Evolutionary conservation across 140 eudicot species (phyloP).

Genomic region (Cichorium intybus): DNA sequence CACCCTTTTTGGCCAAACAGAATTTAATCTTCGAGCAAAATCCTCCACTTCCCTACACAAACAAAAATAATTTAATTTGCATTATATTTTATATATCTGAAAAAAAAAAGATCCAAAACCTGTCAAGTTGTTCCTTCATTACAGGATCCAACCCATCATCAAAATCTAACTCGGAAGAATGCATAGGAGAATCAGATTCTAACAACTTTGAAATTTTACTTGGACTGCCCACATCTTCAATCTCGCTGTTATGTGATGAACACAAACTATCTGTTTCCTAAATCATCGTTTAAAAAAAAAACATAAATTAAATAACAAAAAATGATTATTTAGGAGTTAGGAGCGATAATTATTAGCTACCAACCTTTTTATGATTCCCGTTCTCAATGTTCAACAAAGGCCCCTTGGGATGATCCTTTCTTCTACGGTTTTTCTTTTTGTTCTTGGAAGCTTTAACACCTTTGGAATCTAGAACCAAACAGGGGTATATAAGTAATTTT

Average conservation of each 20-base stretch:
- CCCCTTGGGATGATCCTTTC: constrained; percentile 39
- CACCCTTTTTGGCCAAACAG: constrained; percentile 70
- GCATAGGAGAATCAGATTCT: constrained; percentile 27
- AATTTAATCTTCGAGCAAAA: constrained; percentile 72
- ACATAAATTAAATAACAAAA: not conserved
- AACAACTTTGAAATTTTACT: constrained; percentile 26
- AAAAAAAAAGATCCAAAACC: constrained; percentile 34
- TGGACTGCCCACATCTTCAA: constrained; percentile 28
- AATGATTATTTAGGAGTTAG: not conserved
- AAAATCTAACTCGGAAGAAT: constrained; percentile 40
- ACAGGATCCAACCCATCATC: constrained; percentile 85
- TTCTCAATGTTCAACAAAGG: constrained; percentile 27
- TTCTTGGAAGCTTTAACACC: constrained; percentile 43
- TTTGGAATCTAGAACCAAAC: constrained; percentile 47
- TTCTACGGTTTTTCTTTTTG: constrained; percentile 57
- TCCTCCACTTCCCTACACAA: constrained; percentile 79
- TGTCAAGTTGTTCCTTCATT: constrained; percentile 72
- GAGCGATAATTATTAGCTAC: not conserved
- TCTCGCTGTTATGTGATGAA: constrained; percentile 40
- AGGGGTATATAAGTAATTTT: not conserved
- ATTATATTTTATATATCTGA: too few species aligned
- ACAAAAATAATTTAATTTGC: not conserved
- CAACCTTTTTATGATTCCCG: constrained; percentile 43
- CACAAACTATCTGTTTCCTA: constrained; percentile 37
- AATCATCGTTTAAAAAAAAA: not conserved